Base-by-base conservation (phyloP, 2,329 filamentous ascomycete genomes). In the Macroventuria anomochaeta region DNA sequence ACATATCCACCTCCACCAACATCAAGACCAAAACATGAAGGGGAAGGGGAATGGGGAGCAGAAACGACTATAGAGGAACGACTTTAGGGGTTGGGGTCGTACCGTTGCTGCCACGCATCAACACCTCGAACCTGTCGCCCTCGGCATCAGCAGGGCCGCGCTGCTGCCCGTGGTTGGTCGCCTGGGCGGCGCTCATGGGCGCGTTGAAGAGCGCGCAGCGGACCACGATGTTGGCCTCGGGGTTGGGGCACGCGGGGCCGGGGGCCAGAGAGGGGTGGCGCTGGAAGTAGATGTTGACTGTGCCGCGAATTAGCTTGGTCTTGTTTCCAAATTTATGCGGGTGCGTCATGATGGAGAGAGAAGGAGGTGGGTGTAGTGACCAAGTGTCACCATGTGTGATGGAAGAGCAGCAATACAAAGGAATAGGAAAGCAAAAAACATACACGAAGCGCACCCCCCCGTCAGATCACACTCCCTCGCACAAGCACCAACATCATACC, bases 261-360 rank as follows among this genome's bases (percentile, higher is more conserved):
- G 61, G 61, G 3, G 32, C 25, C 2, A 46, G n/a, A 3, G 39
- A 46, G 4, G 62, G 64, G 5, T 53, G 21, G 25, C 64, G 58
- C 26, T 57, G 43, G 44, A 65, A 46, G 48, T 57, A 67, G 42
- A 65, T 59, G 53, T 67, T 65, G 61, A 67, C 60, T 61, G 88
- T 2, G 5, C 3, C 7, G 3, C 12, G 13, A 5, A 13, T 48
- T 18, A 48, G 44, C 26, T 12, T 21, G 3, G 18, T 10, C 7
- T 34, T 13, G 10, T 21, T 13, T 15, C 10, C 5, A 15, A 12
- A 17, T n/a, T n/a, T n/a, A n/a, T n/a, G n/a, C n/a, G n/a, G n/a
- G n/a, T n/a, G n/a, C n/a, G n/a, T n/a, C n/a, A n/a, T 4, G 13
- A n/a, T 3, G 13, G 17, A 33, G 4, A 20, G 2, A 38, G 13